phyloP scores from a whole-genome alignment of 768 basidiomycete species.

The Sistotremastrum suecicum region DNA sequence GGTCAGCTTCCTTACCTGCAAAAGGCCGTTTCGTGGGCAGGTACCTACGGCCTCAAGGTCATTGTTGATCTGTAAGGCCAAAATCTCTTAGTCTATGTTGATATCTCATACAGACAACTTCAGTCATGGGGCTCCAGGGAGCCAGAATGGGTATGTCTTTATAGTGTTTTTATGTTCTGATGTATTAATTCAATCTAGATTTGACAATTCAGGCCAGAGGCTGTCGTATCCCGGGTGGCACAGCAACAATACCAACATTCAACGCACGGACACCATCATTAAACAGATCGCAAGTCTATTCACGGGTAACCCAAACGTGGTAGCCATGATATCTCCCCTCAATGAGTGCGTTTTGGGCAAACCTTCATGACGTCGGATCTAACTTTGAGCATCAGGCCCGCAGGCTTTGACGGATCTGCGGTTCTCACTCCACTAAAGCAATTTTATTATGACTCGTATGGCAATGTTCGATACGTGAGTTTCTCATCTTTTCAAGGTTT shows the following conservation, averaged over 20 bases:
- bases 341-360: slow-evolving; percentile 44
- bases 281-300: slow-evolving; percentile 47
- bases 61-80: slow-evolving; percentile 63
- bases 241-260: slow-evolving; percentile 44
- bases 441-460: slow-evolving; percentile 66
- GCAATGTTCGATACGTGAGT: slow-evolving; percentile 44
- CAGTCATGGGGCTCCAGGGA: slow-evolving; percentile 48
- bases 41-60: slow-evolving; percentile 56
- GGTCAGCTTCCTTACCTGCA: slow-evolving; percentile 60
- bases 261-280: slow-evolving; percentile 54
- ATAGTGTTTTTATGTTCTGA: slow-evolving; percentile 1
- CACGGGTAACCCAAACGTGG: slow-evolving; percentile 34
- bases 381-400: slow-evolving; percentile 34
- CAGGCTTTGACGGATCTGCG: slow-evolving; percentile 44
- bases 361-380: not conserved
- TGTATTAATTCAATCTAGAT: slow-evolving; percentile 26
- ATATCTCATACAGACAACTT: not conserved
- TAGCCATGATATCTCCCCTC: slow-evolving; percentile 57
- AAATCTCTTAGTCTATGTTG: not conserved
- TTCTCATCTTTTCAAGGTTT: slow-evolving; percentile 22
- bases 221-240: slow-evolving; percentile 57
- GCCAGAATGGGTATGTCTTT: slow-evolving; percentile 56
- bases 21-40: slow-evolving; percentile 60
- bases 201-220: slow-evolving; percentile 69
- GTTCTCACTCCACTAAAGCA: slow-evolving; percentile 38